phyloP scores from a whole-genome alignment of 2,329 filamentous ascomycete genomes.

The Cladosporium sp. region DNA sequence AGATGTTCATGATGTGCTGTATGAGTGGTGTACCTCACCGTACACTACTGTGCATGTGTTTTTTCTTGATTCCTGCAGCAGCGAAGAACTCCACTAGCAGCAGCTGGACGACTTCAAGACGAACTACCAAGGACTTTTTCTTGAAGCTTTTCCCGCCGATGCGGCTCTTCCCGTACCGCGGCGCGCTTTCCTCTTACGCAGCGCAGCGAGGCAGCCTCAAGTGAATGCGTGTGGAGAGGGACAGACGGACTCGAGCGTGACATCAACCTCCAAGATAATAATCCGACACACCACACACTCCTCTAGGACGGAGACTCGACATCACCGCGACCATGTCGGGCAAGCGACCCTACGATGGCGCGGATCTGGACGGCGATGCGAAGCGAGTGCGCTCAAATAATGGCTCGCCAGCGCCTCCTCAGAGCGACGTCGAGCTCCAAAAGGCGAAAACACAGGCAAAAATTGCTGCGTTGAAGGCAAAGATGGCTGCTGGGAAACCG shows the following conservation, averaged over 20 bases:
- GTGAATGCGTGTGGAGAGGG: background rate
- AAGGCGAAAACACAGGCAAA: conserved; percentile 29
- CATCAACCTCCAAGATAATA: background rate
- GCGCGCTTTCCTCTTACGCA: background rate
- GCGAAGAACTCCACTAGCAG: background rate
- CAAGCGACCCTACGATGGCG: conserved; percentile 12
- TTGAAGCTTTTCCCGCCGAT: background rate
- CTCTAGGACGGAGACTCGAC: background rate
- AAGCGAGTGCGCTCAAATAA: conserved; percentile 39
- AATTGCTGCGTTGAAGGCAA: conserved; percentile 34
- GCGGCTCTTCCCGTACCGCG: background rate
- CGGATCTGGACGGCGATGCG: conserved; percentile 14
- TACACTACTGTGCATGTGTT: conserved; percentile 1
- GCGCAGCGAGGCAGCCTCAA: background rate
- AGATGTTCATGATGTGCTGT: conserved; percentile 38
- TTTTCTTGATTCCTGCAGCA: conserved; percentile 1
- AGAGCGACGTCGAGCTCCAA: conserved; percentile 25
- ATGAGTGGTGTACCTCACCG: conserved; percentile 8
- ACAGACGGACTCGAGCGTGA: background rate
- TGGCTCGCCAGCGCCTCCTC: conserved; percentile 29
- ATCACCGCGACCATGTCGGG: conserved; percentile 28
- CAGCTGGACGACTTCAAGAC: background rate
- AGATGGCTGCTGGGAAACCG: conserved; percentile 25
- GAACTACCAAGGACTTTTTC: background rate
- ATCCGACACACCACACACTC: too few species aligned